A percentile compares a stretch with the other conserved stretches of the same genome.
Evolutionary conservation across 2,329 filamentous ascomycete species (phyloP).

Genomic region (Hypoxylon sp.): DNA sequence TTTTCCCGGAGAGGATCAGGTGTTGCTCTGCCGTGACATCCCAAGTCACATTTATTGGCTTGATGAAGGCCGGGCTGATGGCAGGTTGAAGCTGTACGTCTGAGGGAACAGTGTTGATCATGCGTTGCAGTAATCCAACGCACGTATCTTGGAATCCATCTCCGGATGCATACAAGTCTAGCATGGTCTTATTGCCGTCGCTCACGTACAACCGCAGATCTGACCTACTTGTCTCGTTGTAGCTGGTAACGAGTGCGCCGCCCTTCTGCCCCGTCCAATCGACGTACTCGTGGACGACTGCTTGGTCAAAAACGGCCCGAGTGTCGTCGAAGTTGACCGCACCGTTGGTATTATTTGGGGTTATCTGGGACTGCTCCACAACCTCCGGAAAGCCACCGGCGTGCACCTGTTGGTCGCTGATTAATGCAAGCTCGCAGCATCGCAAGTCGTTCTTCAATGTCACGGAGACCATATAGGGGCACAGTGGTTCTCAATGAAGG

Average conservation of each 20-base stretch:
- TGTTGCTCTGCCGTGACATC: conserved; percentile 30
- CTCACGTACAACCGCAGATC: conserved; percentile 42
- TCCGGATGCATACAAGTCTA: conserved; percentile 35
- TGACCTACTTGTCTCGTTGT: conserved; percentile 40
- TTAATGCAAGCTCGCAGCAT: neutral
- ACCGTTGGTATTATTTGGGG: conserved; percentile 39
- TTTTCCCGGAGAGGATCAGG: conserved; percentile 35
- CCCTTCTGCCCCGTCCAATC: conserved; percentile 36
- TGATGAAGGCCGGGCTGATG: conserved; percentile 37
- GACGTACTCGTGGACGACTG: conserved; percentile 40
- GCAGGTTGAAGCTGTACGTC: conserved; percentile 32
- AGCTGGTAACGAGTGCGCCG: conserved; percentile 40
- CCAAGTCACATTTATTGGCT: conserved; percentile 42
- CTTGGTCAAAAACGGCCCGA: conserved; percentile 35
- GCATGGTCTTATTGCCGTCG: conserved; percentile 43
- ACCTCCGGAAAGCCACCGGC: conserved; percentile 41
- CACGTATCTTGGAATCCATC: conserved; percentile 40
- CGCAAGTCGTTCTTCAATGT: neutral
- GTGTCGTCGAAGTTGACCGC: conserved; percentile 38
- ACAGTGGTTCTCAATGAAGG: neutral
- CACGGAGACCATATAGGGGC: neutral
- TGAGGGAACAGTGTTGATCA: conserved; percentile 43
- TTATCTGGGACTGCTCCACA: conserved; percentile 29
- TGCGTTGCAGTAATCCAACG: conserved; percentile 37
- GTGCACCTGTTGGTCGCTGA: conserved; percentile 23